Conservation (phyloP, 306 rosid genomes). For the Cicer cuneatum region DNA sequence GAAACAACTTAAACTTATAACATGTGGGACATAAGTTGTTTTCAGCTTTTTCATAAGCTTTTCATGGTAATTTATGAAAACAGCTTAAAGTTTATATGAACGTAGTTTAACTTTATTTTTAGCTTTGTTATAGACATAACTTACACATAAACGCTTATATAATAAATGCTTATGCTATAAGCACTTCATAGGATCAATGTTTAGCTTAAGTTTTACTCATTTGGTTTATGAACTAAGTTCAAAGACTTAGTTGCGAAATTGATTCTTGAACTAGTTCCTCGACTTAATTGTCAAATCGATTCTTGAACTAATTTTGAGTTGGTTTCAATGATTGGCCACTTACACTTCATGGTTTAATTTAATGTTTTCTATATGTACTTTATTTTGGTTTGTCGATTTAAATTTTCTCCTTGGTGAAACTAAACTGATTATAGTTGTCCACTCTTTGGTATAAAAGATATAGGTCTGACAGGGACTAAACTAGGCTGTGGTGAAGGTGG, state of each 20-base stretch:
- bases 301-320: not conserved
- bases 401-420: conserved; percentile 32
- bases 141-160: not conserved
- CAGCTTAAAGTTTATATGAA: not conserved
- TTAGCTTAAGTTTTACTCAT: not conserved
- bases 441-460: conserved; percentile 47
- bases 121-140: not conserved
- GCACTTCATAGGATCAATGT: not conserved
- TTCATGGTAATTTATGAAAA: not conserved
- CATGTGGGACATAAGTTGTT: not conserved
- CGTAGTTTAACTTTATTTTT: too few species aligned
- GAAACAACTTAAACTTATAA: not conserved
- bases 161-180: not conserved
- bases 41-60: not conserved
- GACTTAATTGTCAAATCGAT: not conserved
- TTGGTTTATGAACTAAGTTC: not conserved
- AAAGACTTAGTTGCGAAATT: not conserved
- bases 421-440: conserved; percentile 31
- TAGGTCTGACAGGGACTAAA: conserved; percentile 89
- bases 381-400: conserved; percentile 34
- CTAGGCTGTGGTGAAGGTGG: conserved; percentile 99
- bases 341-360: not conserved
- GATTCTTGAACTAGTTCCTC: not conserved
- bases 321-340: not conserved
- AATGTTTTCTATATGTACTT: not conserved